Conservation (phyloP, 768 basidiomycete species). For the Guyanaporus albipodus region DNA sequence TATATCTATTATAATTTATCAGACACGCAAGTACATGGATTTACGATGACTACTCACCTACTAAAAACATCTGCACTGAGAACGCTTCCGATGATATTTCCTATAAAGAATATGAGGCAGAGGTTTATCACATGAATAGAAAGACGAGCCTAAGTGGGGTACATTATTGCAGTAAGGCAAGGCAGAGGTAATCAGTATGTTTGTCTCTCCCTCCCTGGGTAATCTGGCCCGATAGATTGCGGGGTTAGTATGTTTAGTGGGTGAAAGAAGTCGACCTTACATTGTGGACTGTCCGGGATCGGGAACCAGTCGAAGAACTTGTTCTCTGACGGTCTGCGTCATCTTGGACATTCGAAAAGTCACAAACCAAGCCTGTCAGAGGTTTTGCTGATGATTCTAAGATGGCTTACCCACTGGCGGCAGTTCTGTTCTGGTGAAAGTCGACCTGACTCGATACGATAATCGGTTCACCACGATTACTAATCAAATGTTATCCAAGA, state of each 20-base stretch:
- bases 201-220: slow-evolving; percentile 83
- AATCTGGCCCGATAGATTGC: slow-evolving; percentile 36
- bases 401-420: too few relatives aligned
- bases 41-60: slow-evolving; percentile 49
- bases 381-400: not conserved
- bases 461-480: slow-evolving; percentile 8
- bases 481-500: too few relatives aligned
- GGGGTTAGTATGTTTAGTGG: not conserved
- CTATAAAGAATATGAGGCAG: slow-evolving; percentile 31
- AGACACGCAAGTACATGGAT: slow-evolving; percentile 1
- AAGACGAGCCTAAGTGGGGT: slow-evolving; percentile 77
- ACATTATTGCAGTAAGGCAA: slow-evolving; percentile 97
- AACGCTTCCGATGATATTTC: slow-evolving; percentile 93
- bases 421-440: too few relatives aligned
- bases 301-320: slow-evolving; percentile 48
- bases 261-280: slow-evolving; percentile 30
- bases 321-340: slow-evolving; percentile 53
- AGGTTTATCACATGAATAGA: slow-evolving; percentile 5
- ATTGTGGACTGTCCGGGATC: slow-evolving; percentile 49
- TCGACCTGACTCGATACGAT: slow-evolving; percentile 1
- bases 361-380: not conserved
- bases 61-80: slow-evolving; percentile 97
- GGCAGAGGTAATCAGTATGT: slow-evolving; percentile 91
- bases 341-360: slow-evolving; percentile 27
- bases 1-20: slow-evolving; percentile 43